Conservation (phyloP, 148 eudicot species). For the Diospyros lotus region DNA sequence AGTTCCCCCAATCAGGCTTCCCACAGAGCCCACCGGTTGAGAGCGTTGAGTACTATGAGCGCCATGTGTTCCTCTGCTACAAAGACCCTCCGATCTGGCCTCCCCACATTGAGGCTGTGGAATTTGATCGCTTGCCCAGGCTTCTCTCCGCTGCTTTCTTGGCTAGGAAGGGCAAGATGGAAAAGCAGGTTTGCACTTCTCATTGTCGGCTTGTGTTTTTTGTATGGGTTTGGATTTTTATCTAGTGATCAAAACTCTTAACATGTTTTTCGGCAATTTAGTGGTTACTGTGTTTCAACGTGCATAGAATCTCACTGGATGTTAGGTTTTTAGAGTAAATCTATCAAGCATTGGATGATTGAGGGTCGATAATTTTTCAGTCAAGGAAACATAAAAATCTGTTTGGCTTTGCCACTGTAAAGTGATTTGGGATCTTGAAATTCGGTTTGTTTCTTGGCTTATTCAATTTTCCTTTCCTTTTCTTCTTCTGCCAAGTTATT, state of each 20-base stretch:
- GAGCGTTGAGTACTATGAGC: slow-evolving; percentile 57
- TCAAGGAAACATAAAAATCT: too few species aligned
- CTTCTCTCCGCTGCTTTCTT: slow-evolving; percentile 76
- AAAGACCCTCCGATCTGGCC: slow-evolving; percentile 94
- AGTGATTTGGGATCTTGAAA: background rate
- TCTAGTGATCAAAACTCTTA: background rate
- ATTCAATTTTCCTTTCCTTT: too few species aligned
- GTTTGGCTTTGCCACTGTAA: too few species aligned
- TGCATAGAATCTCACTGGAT: too few species aligned
- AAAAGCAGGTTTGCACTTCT: slow-evolving; percentile 45
- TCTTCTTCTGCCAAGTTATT: too few species aligned
- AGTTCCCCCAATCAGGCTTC: slow-evolving; percentile 62
- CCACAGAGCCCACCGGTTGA: slow-evolving; percentile 48
- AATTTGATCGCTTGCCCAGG: slow-evolving; percentile 92
- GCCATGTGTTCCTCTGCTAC: slow-evolving; percentile 93
- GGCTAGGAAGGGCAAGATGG: slow-evolving; percentile 45
- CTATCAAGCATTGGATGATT: too few species aligned
- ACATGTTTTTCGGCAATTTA: background rate
- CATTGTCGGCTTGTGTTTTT: background rate
- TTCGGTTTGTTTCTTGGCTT: background rate
- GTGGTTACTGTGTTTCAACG: too few species aligned
- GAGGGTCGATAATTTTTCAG: too few species aligned
- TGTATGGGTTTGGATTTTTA: background rate
- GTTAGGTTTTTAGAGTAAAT: too few species aligned
- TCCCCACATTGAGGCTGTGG: slow-evolving; percentile 90